A percentile compares a stretch with the other conserved stretches of the same genome.
Evolutionary conservation across 2,329 filamentous ascomycete species (phyloP).

Genomic region (Cytospora piceicola): DNA sequence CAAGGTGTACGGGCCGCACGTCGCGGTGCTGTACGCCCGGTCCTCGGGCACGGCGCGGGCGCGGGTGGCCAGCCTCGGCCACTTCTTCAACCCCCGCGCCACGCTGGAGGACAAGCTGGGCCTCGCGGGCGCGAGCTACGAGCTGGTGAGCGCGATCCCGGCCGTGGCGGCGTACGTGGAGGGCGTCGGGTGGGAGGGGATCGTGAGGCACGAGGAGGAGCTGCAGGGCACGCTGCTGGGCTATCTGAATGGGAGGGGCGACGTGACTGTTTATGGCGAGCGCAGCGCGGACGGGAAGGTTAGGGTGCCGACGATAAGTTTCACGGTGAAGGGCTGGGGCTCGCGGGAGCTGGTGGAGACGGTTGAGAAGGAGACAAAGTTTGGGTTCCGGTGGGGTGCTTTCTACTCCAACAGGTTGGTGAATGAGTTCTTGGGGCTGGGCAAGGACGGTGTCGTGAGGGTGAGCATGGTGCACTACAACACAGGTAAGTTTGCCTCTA

Average conservation of each 20-base stretch:
- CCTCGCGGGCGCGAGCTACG: constrained; percentile 71
- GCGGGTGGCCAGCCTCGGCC: constrained; percentile 58
- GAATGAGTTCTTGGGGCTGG: constrained; percentile 58
- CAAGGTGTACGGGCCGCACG: constrained; percentile 79
- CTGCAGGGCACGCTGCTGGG: constrained; percentile 60
- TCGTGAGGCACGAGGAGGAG: constrained; percentile 59
- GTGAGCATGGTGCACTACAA: constrained; percentile 71
- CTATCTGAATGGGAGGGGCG: constrained; percentile 55
- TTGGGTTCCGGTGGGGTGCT: constrained; percentile 64
- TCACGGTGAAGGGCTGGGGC: constrained; percentile 57
- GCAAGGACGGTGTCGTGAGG: constrained; percentile 64
- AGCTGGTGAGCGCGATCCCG: constrained; percentile 67
- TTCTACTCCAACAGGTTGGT: constrained; percentile 66
- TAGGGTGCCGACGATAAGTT: constrained; percentile 67
- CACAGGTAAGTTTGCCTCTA: constrained; percentile 51
- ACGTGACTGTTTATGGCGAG: constrained; percentile 61
- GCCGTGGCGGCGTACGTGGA: constrained; percentile 64
- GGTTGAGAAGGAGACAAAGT: constrained; percentile 58
- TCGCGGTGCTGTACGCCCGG: constrained; percentile 71
- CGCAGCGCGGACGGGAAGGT: constrained; percentile 49
- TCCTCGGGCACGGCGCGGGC: constrained; percentile 54
- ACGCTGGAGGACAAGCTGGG: constrained; percentile 70
- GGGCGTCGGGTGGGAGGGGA: constrained; percentile 48
- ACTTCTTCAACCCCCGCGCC: constrained; percentile 67
- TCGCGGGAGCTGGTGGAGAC: constrained; percentile 57